Evolutionary conservation across 805 yeast genomes (phyloP), one percentile per base, ranked within the genome.

Genomic region (Priceomyces medius): DNA sequence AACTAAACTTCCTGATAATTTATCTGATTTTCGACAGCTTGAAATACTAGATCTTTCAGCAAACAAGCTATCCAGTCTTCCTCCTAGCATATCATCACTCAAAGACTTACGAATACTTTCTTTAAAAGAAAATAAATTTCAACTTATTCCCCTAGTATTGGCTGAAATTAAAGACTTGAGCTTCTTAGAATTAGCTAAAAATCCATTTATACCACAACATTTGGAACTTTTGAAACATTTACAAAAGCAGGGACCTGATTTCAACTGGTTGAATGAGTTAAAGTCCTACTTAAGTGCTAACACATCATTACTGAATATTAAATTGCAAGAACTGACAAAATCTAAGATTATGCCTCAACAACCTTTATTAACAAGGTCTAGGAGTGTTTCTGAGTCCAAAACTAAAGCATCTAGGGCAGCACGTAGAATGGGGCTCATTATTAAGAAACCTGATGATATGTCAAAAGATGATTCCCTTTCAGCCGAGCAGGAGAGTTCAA

Each of bases 351-450:
- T n/a, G n/a, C n/a, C n/a, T n/a, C 49, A 27, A 45, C 45, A 31
- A 12, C 54, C 66, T 14, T 43, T 50, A 17, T 26, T 63, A 4
- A 46, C 59, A 2, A 46, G 73, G 27, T 54, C 64, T 2, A 52
- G 62, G 38, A 56, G 64, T 21, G 52, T 63, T 3, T 60, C 69
- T 2, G 66, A 63, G 13, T 47, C 77, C 2, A 76, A 73, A 43
- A 64, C 66, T 23, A 66, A 66, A n/a, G 68, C 81, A 6, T 74
- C 85, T n/a, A 73, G 80, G 41, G 86, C 88, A 3, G 79, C 87
- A 0, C 79, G 84, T 54, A 68, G 91, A 47, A 84, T 83, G 89
- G 91, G 90, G 0, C 75, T 85, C 40, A 79, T 85, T 28, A 76
- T 79, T 39, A 78, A 76, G 41, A 72, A 64, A 38, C 55, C 66